Base-by-base conservation (phyloP, 768 basidiomycete genomes). In the Peribolospora kevripleyi region DNA sequence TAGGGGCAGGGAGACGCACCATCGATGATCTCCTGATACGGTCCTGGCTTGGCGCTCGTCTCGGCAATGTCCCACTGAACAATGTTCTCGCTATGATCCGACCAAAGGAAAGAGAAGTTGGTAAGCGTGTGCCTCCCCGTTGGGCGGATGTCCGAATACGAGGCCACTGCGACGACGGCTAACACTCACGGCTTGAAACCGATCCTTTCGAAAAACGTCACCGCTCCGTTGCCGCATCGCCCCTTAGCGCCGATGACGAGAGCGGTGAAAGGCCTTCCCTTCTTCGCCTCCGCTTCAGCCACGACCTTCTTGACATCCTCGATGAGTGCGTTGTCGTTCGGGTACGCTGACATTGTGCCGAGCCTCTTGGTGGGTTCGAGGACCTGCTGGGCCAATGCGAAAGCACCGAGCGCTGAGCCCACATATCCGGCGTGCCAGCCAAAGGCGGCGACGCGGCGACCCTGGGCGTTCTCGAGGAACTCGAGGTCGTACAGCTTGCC, bases 371-470 rank as follows among this genome's bases (percentile, higher is more conserved):
- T 79, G 11, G 65, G 65, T 10, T 64, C 59, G 49, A 74, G 70
- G 59, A 73, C 72, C 53, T 81, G 75, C 25, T 81, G 73, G 2
- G 81, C 83, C 38, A 97, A 74, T 6, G 83, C 84, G 25, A 84
- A 81, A 5, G 63, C 64, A 43, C 71, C 72, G 7, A 88, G 86
- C 5, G 88, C 91, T 2, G 73, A 73, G 11, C 93, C 93, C n/a
- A 91, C 88, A 63, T 95, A 98, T 4, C 93, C 93, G 9, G 93
- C 93, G 67, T 97, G 84, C 71, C 81, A 98, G 6, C 93, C 93
- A 64, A 98, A 98, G 0, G 93, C 93, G 11, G 93, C 91, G 42
- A 98, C 88, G 48, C 93, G 82, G 39, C 91, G 75, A 10, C 90
- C 86, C 45, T 62, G 71, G 2, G 72, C 76, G 65, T 97, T 86